A percentile compares a stretch with the other conserved stretches of the same genome.
Conservation (phyloP, 257 asterid species). For the Striga asiatica region DNA sequence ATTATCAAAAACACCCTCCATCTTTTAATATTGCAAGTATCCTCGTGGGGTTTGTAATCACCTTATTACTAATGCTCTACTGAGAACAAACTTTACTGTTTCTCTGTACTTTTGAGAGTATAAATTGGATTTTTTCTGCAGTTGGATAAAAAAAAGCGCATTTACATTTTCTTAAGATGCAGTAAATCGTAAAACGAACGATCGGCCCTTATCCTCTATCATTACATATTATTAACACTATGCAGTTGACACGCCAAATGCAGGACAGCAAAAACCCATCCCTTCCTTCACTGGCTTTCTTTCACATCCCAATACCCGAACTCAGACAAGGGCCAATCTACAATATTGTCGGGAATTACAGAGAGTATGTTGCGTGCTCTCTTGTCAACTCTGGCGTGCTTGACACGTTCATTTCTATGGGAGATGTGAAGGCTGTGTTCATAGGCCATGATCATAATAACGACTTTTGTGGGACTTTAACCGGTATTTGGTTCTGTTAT, state of each 20-base stretch:
- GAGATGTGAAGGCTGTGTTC: slow-evolving; percentile 80
- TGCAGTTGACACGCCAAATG: slow-evolving; percentile 33
- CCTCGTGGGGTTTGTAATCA: background rate
- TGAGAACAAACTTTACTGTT: too few species aligned
- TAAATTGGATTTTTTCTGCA: too few species aligned
- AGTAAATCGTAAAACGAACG: too few species aligned
- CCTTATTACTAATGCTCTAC: too few species aligned
- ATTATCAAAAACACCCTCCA: background rate
- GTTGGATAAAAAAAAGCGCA: too few species aligned
- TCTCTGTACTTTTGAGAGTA: too few species aligned
- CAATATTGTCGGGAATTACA: slow-evolving; percentile 45
- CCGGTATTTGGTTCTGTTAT: slow-evolving; percentile 82
- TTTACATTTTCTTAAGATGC: too few species aligned
- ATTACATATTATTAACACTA: slow-evolving; percentile 37
- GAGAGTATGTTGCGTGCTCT: slow-evolving; percentile 66
- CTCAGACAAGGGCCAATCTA: slow-evolving; percentile 54
- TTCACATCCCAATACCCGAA: slow-evolving; percentile 97
- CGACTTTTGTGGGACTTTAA: slow-evolving; percentile 70
- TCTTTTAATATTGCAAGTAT: background rate
- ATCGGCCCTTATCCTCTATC: too few species aligned
- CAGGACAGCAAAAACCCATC: slow-evolving; percentile 21
- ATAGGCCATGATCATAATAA: slow-evolving; percentile 90
- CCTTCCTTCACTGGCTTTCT: slow-evolving; percentile 71
- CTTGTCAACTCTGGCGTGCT: slow-evolving; percentile 59
- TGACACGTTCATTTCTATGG: slow-evolving; percentile 45